Evolutionary conservation across 2,329 filamentous ascomycete species (phyloP), one percentile per base, ranked within the genome.

Genomic region (Nothophoma quercina): DNA sequence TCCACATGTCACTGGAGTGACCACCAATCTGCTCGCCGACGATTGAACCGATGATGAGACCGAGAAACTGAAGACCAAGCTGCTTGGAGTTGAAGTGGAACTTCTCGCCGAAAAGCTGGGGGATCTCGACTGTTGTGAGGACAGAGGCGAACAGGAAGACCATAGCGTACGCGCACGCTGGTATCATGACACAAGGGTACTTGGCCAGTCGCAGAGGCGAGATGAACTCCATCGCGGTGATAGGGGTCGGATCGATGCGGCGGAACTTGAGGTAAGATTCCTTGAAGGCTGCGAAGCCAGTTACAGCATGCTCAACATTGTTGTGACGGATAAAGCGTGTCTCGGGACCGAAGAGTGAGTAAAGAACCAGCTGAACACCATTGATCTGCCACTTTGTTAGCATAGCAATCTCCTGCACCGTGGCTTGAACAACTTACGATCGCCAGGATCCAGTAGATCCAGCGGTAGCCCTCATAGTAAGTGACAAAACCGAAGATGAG

Each of bases 21-120:
- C 83, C 84, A 36, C 83, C 83, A 7, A 85, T 63, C 61, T 84
- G 83, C 65, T 87, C 84, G 16, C 84, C 84, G 8, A 86, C 73
- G 4, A 86, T 65, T 1, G 78, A 80, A 1, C 85, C 84, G 26
- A 86, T 75, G 40, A 87, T 82, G 39, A 85, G 73, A 3, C 79
- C 79, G 7, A 85, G 70, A 59, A 83, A 84, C 52, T 86, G 83
- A 1, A 87, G 76, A 0, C 84, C 84, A 6, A 86, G 75, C 52
- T 85, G 79, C 64, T 86, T 78, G 0, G 81, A 69, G 62, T 83
- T 81, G 72, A 87, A 80, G 12, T 77, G 78, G 50, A 85, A 88
- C 53, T 81, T 81, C 26, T 76, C 69, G 5, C 78, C 75, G 56
- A 85, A 83, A 1, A 87, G 75, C 51, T 85, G 82, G 1, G 84